Evolutionary conservation across 129 eudicot species (phyloP), one percentile per base, ranked within the genome.

Genomic region (Gnaphalium uliginosum): DNA sequence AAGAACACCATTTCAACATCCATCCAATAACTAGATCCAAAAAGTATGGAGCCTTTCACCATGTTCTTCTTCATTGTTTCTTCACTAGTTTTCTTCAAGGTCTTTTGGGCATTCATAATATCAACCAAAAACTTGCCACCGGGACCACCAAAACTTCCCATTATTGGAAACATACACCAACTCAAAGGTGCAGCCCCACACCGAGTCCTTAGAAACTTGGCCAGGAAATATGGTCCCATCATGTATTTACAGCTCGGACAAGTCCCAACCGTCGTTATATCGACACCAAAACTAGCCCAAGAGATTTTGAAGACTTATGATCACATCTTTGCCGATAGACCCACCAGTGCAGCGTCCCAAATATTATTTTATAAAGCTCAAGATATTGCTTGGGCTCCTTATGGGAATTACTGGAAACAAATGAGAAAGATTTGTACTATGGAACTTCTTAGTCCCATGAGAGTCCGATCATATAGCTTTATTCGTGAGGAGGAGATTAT

Each of bases 321-420:
- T 32, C 39, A n/a, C 18, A 50, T 51, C 9, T 50, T 70, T 7
- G 61, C 63, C 0, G 62, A 70, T 33, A 50, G 63, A 50, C 61
- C 75, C 23, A 68, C 35, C n/a, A 23, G 29, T 24, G 48, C 67
- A 21, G 73, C 71, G 1, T 32, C 75, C n/a, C 35, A 33, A 39
- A 69, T 81, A 9, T 60, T 81, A 29, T 81, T 23, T 50, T 69
- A 81, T 50, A 50, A 68, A 8, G 63, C 32, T 22, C 57, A 54
- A 48, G 68, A 69, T 56, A 61, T 81, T 50, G 80, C 24, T 9
- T 81, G 72, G 59, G 56, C 80, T 68, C 67, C 72, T 25, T 57
- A 68, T 17, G 76, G 80, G 4, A 48, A 81, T 0, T 81, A 81
- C 48, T 75, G 80, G 80, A 81, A 74, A 23, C 84, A 75, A 65